Evolutionary conservation across 495 filamentous ascomycete genomes (phyloP).

Genomic region (Amorphotheca resinae): DNA sequence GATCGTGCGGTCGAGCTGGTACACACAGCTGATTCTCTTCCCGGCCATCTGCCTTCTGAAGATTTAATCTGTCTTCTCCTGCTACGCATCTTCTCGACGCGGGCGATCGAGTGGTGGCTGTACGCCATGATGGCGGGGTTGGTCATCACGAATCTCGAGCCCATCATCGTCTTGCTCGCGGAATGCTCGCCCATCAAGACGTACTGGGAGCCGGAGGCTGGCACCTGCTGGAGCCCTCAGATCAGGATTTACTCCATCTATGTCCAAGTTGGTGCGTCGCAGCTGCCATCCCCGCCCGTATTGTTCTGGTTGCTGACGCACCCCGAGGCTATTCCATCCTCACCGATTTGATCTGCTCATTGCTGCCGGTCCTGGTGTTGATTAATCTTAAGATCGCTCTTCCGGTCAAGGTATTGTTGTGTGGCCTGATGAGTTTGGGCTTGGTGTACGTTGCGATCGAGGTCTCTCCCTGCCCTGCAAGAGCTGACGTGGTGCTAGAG

Average conservation of each 20-base stretch:
- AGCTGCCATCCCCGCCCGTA: not conserved
- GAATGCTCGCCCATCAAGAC: not conserved
- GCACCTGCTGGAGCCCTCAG: slow-evolving; percentile 13
- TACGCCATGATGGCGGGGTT: slow-evolving; percentile 6
- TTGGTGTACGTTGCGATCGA: not conserved
- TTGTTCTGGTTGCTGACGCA: not conserved
- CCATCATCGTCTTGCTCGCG: not conserved
- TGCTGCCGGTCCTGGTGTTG: slow-evolving; percentile 20
- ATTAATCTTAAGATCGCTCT: slow-evolving; percentile 18
- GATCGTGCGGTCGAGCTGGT: slow-evolving; percentile 14
- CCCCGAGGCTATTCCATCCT: slow-evolving; percentile 19
- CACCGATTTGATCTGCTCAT: slow-evolving; percentile 21
- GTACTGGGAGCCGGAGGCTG: slow-evolving; percentile 1
- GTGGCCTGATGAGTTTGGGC: not conserved
- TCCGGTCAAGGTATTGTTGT: slow-evolving; percentile 12
- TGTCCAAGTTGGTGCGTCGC: slow-evolving; percentile 18
- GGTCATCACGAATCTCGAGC: slow-evolving; percentile 13
- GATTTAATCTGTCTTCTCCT: slow-evolving; percentile 21
- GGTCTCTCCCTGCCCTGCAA: not conserved
- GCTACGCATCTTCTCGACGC: slow-evolving; percentile 3
- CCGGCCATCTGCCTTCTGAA: slow-evolving; percentile 19
- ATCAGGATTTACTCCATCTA: slow-evolving; percentile 22
- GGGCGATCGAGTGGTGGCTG: not conserved
- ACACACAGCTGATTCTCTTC: slow-evolving; percentile 20
- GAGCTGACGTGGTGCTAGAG: not conserved